Percentiles rank a stretch among this genome's conserved stretches.
These are phyloP conservation scores for Cnidoscolus chayamansa DNA, from an alignment of 441 rosid genomes.

Conservation along the genomic window DNA sequence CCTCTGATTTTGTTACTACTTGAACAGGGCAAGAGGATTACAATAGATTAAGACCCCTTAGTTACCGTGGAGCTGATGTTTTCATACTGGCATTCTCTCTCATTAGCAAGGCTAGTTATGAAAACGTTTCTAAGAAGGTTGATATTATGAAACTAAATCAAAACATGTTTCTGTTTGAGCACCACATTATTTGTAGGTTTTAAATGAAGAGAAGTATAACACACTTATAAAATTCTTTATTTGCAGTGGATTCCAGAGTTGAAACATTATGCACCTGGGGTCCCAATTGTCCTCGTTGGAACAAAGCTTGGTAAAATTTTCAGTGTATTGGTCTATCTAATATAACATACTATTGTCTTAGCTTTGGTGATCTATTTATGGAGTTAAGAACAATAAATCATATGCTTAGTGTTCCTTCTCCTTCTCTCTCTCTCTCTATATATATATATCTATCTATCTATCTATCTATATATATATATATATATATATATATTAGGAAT, in stretches of 20 bases:
- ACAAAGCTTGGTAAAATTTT: constrained; percentile 65
- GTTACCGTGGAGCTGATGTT: constrained; percentile 85
- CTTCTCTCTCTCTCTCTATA: too few relatives aligned
- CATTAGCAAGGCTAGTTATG: constrained; percentile 89
- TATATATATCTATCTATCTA: too few relatives aligned
- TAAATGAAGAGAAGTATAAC: neutral
- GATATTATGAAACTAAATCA: neutral
- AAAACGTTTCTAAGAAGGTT: constrained; percentile 86
- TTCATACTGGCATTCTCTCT: constrained; percentile 81
- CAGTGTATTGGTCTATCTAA: neutral
- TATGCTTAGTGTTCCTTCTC: neutral
- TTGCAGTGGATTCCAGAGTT: constrained; percentile 90
- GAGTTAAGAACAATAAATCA: neutral
- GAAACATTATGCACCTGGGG: constrained; percentile 86
- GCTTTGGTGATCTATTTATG: too few relatives aligned
- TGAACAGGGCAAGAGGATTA: constrained; percentile 85
- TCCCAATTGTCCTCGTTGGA: constrained; percentile 79
- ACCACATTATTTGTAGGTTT: neutral
- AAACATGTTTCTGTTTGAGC: neutral
- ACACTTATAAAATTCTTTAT: neutral
- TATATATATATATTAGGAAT: too few relatives aligned
- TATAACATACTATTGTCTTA: neutral
- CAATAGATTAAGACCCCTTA: constrained; percentile 74
- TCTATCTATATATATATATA: too few relatives aligned
- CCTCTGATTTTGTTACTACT: constrained; percentile 19